phyloP scores from a whole-genome alignment of 768 basidiomycete species.

The Cystofilobasidium macerans region DNA sequence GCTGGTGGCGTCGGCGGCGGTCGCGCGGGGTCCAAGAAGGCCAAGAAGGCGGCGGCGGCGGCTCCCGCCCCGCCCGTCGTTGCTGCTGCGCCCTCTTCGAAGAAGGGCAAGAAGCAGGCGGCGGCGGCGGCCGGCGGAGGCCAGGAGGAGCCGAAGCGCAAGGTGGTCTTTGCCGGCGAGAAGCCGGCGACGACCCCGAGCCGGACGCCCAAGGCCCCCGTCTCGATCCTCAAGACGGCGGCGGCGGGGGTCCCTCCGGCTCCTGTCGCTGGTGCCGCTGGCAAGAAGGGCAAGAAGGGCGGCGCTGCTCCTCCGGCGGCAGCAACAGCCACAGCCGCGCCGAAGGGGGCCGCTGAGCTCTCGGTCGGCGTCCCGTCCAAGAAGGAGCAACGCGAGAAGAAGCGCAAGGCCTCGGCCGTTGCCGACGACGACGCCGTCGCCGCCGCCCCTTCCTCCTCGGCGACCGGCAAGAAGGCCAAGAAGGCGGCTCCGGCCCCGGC shows the following conservation, averaged over 20 bases:
- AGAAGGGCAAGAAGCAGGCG: constrained; percentile 12
- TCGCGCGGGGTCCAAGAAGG: constrained; percentile 7
- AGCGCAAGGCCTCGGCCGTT: constrained; percentile 9
- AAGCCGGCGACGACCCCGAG: constrained; percentile 3
- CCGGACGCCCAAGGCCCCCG: constrained; percentile 27
- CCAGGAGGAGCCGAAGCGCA: constrained; percentile 20
- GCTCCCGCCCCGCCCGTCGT: not conserved
- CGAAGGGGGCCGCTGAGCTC: too few relatives aligned
- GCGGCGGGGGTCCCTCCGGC: not conserved
- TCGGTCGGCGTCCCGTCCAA: constrained; percentile 21
- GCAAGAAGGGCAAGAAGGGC: constrained; percentile 22
- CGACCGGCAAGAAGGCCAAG: constrained; percentile 27
- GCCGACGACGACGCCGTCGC: constrained; percentile 9
- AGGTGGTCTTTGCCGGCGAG: constrained; percentile 18
- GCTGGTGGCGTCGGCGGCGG: too few relatives aligned
- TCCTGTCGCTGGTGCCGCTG: not conserved
- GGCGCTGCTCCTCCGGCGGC: not conserved
- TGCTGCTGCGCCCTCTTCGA: constrained; percentile 6
- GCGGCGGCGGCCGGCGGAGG: constrained; percentile 7
- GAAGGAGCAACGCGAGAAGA: constrained; percentile 9
- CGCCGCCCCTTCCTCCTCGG: not conserved
- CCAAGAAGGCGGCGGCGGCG: constrained; percentile 18
- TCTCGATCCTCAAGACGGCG: constrained; percentile 28
- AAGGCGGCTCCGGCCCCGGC: constrained; percentile 39
- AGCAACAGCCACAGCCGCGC: not conserved